Base-by-base conservation (phyloP, 257 asterid species). In the Echites panduratus region DNA sequence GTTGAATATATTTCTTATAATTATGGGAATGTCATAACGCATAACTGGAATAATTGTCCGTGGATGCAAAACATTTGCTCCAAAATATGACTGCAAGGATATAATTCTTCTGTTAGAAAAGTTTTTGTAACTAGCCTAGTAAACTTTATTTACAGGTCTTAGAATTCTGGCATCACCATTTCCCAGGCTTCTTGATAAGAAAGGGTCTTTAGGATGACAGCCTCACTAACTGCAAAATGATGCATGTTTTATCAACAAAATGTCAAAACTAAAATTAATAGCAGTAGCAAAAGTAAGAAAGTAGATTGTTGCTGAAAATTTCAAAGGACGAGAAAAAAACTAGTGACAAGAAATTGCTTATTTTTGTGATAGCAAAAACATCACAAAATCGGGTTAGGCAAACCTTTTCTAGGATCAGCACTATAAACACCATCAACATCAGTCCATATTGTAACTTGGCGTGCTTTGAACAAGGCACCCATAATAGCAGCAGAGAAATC, bases 161-260 rank as follows among this genome's bases (percentile, higher is more conserved):
- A 58, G 68, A 80, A 74, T 66, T 70, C 62, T 13, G 78, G 67
- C 52, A 49, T 66, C 82, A 95, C 98, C 99, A 95, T 95, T 88
- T 95, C 99, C 99, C 99, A 95, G 27, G 99, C 99, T 85, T 95
- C 98, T 88, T 95, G 99, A 82, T 95, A 95, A 19, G 99, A 90
- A 74, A 92, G 82, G 43, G 80, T 85, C 87, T 87, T 84, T 89
- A 95, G 82, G 80, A 95, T 89, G 78, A 95, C 99, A 71, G 99
- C 99, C 85, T 95, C 99, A 52, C 96, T 92, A 74, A 95, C 99
- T 95, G 90, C 71, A 77, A 38, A 65, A 24, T 27, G 27, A 62
- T 32, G 53, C n/a, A 70, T 44, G 14, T 0, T 27, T 62, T 40
- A 73, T 7, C 13, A n/a, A 58, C 41, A 17, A 27, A 61, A 72